Percentiles rank a stretch among this genome's conserved stretches.
phyloP scores from a whole-genome alignment of 495 filamentous ascomycete species.

The Talaromyces proteolyticus region DNA sequence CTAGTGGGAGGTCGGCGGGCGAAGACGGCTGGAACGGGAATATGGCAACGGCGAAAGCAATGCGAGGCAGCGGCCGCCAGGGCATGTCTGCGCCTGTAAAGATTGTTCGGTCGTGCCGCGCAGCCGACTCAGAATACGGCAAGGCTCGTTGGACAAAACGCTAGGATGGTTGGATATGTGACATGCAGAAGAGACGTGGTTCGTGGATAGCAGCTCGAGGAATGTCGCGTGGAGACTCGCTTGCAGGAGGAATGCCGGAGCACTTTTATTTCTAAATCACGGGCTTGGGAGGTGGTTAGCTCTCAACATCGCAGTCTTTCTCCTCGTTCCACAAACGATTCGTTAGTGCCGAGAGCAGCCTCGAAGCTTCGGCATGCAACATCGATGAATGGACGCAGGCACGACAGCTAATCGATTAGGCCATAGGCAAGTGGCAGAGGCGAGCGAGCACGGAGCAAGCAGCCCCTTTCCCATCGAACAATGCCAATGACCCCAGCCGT shows the following conservation, averaged over 20 bases:
- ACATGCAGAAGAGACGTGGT: conserved; percentile 6
- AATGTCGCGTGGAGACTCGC: conserved; percentile 4
- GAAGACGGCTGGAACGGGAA: conserved; percentile 85
- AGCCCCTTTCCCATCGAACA: background rate
- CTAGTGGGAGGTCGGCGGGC: conserved; percentile 89
- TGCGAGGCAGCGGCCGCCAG: conserved; percentile 94
- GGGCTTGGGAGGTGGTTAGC: background rate
- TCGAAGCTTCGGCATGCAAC: too few relatives aligned
- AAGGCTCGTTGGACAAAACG: too few relatives aligned
- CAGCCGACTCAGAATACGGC: background rate
- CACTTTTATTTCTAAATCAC: background rate
- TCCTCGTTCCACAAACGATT: too few relatives aligned
- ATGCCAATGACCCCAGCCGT: too few relatives aligned
- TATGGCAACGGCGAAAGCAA: conserved; percentile 93
- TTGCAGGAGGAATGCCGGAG: background rate
- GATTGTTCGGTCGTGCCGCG: conserved; percentile 2
- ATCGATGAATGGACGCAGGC: too few relatives aligned
- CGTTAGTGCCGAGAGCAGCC: too few relatives aligned
- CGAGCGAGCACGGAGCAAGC: background rate
- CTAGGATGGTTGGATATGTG: background rate
- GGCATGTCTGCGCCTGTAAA: conserved; percentile 56
- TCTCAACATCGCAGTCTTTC: too few relatives aligned
- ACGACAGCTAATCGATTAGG: too few relatives aligned
- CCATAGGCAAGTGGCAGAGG: background rate
- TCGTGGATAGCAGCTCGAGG: background rate